phyloP scores from a whole-genome alignment of 805 yeast genomes.

The Cyberlindnera meyerae region DNA sequence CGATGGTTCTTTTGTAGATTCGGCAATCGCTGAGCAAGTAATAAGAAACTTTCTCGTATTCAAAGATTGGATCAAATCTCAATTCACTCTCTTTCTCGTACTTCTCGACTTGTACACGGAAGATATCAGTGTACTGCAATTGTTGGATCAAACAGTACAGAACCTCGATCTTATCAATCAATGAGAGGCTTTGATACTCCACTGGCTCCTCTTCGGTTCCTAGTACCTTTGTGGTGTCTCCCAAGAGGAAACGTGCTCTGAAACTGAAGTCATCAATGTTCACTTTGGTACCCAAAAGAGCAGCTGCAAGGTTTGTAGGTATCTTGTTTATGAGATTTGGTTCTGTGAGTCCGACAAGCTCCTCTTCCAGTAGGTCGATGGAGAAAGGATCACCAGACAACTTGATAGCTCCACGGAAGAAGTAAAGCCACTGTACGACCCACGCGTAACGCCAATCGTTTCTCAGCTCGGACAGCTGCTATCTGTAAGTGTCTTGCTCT shows the following conservation, averaged over 20 bases:
- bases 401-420: conserved; percentile 47
- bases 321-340: conserved; percentile 39
- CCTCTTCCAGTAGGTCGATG: conserved; percentile 54
- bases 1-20: conserved; percentile 37
- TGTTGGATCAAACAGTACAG: conserved; percentile 40
- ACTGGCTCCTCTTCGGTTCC: conserved; percentile 25
- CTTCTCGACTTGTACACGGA: conserved; percentile 44
- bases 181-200: conserved; percentile 36
- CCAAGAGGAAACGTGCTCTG: conserved; percentile 24
- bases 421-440: conserved; percentile 51
- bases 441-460: conserved; percentile 34
- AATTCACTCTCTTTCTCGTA: conserved; percentile 27
- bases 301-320: conserved; percentile 26
- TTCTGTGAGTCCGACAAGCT: conserved; percentile 43
- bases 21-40: conserved; percentile 47
- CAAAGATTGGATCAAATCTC: conserved; percentile 30
- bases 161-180: conserved; percentile 46
- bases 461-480: conserved; percentile 30
- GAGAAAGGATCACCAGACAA: conserved; percentile 50
- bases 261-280: conserved; percentile 23
- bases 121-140: conserved; percentile 38
- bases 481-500: conserved; percentile 33
- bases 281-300: conserved; percentile 21
- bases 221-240: conserved; percentile 18
- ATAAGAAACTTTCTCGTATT: conserved; percentile 23